These are phyloP conservation scores for Oenanthe sinensis DNA, from an alignment of 129 eudicot genomes.

Conservation along the genomic window DNA sequence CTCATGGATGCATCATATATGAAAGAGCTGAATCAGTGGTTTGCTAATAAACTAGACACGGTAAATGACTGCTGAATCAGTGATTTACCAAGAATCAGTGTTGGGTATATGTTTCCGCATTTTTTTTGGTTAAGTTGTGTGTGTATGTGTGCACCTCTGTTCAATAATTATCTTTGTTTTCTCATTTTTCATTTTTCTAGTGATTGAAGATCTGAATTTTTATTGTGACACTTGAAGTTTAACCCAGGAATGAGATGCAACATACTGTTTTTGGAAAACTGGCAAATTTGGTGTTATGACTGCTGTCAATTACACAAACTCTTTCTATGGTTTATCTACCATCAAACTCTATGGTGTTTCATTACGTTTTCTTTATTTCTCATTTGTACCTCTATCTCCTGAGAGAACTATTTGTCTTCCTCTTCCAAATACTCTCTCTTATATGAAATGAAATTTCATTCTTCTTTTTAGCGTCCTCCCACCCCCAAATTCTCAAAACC, in stretches of 20 bases:
- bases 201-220: neutral
- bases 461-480: neutral
- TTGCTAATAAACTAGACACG: slow-evolving; percentile 86
- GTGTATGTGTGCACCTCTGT: neutral
- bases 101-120: neutral
- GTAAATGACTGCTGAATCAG: slow-evolving; percentile 25
- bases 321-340: neutral
- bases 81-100: neutral
- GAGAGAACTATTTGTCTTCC: neutral
- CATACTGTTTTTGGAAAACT: neutral
- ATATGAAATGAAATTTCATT: neutral
- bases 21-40: slow-evolving; percentile 93
- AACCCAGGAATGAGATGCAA: neutral
- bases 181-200: neutral
- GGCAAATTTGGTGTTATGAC: neutral
- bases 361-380: neutral
- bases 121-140: neutral
- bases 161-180: neutral
- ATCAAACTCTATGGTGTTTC: neutral
- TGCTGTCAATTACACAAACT: neutral
- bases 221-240: neutral
- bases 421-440: neutral
- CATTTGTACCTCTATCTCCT: neutral
- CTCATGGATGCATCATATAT: slow-evolving; percentile 73
- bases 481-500: neutral